phyloP scores from a whole-genome alignment of 2,329 filamentous ascomycete genomes.

The Apiospora marii region DNA sequence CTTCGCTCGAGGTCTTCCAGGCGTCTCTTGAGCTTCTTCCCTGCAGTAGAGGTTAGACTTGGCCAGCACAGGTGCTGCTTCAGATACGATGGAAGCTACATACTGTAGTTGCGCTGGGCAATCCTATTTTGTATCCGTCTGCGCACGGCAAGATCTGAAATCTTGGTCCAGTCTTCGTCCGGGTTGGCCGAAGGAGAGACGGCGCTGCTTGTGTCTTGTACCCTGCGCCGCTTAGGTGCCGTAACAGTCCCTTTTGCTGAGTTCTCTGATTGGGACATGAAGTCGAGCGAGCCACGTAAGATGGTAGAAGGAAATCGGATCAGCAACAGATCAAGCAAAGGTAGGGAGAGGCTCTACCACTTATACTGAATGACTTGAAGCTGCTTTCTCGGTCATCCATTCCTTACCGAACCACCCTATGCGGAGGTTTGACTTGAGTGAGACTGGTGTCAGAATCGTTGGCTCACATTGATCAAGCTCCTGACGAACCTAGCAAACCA shows the following conservation, averaged over 20 bases:
- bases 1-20: conserved; percentile 84
- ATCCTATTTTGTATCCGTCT: conserved; percentile 96
- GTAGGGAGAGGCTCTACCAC: no score
- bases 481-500: no score
- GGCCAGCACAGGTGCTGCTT: conserved; percentile 3
- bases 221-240: conserved; percentile 71
- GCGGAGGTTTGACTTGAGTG: no score
- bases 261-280: conserved; percentile 52
- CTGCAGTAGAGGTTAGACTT: conserved; percentile 50
- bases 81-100: conserved; percentile 33
- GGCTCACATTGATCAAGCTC: no score
- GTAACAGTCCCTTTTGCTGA: conserved; percentile 43
- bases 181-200: conserved; percentile 94
- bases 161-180: conserved; percentile 99
- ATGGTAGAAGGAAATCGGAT: conserved; percentile 19
- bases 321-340: no score
- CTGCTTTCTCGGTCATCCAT: no score
- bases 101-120: conserved; percentile 97
- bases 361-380: no score
- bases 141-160: conserved; percentile 93
- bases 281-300: not conserved
- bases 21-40: conserved; percentile 94
- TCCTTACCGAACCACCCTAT: no score
- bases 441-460: no score
- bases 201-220: conserved; percentile 86